Base-by-base conservation (phyloP, 2,329 filamentous ascomycete species). In the Pleomassaria siparia region DNA sequence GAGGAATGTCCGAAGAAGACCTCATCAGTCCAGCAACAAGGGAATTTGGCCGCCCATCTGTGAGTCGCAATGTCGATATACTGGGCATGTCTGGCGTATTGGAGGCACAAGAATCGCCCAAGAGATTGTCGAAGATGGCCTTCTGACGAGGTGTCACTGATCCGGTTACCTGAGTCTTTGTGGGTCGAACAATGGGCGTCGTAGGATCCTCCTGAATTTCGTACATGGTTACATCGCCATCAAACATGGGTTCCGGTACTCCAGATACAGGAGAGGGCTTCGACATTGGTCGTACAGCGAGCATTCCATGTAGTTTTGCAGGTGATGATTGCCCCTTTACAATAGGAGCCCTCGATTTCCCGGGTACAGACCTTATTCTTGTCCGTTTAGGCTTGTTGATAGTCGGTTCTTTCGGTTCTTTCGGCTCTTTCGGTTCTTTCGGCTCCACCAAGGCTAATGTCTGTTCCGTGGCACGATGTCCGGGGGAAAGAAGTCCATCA, bases 141-240 rank as follows among this genome's bases (percentile, higher is more conserved):
- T 61, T 65, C 36, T 72, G 69, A 16, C 63, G 62, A 9, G 70
- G 70, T 15, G 70, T 72, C 4, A 68, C 59, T 1, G 69, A 66
- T 15, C 62, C 64, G 36, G 60, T 53, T 6, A 49, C 48, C n/a
- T 40, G 22, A 4, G 40, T 25, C 33, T 53, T 56, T 5, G 49
- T 43, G 13, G 46, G 18, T 10, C 51, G 58, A 21, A 47, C 50
- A 37, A 55, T 51, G 11, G 67, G 67, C 13, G 58, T 54, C 1
- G 51, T 41, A 15, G 58, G 32, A 12, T 62, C 56, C 42, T 50
- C 56, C n/a, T n/a, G n/a, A 21, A 68, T 64, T n/a, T 68, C 66
- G 40, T 69, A 69, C 65, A 70, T 70, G 4, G 64, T 69, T 33
- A 65, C 59, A 35, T 69, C 65, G 13, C 68, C 64, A 7, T 47